Conservation (phyloP, 768 basidiomycete genomes). For the Trametes coccinea region DNA sequence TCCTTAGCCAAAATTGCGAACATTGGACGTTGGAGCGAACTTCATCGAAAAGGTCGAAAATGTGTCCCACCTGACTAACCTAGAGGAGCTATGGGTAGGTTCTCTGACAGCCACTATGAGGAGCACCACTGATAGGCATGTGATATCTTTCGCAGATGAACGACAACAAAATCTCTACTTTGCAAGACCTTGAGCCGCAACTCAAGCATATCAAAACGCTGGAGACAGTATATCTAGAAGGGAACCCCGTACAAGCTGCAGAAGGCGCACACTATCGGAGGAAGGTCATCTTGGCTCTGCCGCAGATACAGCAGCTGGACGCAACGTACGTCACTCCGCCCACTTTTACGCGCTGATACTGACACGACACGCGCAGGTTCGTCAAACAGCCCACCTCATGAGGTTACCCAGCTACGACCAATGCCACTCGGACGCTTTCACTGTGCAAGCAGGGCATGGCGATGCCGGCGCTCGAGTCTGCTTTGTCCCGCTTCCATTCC, state of each 20-base stretch:
- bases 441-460: background rate
- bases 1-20: slow-evolving; percentile 63
- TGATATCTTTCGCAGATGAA: slow-evolving; percentile 59
- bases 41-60: slow-evolving; percentile 79
- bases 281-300: slow-evolving; percentile 86
- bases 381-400: slow-evolving; percentile 20
- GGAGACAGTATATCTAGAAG: slow-evolving; percentile 91
- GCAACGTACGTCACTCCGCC: slow-evolving; percentile 72
- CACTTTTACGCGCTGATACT: background rate
- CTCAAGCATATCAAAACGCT: slow-evolving; percentile 61
- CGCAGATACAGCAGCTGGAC: slow-evolving; percentile 91
- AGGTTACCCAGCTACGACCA: background rate
- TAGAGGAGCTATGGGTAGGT: slow-evolving; percentile 94
- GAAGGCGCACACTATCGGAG: slow-evolving; percentile 81
- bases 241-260: slow-evolving; percentile 84
- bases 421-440: background rate
- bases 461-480: background rate
- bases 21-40: slow-evolving; percentile 88
- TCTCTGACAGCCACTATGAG: background rate
- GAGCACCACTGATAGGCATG: background rate
- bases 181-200: slow-evolving; percentile 67
- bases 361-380: slow-evolving; percentile 16
- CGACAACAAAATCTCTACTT: slow-evolving; percentile 77
- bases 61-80: slow-evolving; percentile 65
- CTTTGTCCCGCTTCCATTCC: slow-evolving; percentile 1